Base-by-base conservation (phyloP, 495 filamentous ascomycete genomes). In the Clavariopsis aquatica region DNA sequence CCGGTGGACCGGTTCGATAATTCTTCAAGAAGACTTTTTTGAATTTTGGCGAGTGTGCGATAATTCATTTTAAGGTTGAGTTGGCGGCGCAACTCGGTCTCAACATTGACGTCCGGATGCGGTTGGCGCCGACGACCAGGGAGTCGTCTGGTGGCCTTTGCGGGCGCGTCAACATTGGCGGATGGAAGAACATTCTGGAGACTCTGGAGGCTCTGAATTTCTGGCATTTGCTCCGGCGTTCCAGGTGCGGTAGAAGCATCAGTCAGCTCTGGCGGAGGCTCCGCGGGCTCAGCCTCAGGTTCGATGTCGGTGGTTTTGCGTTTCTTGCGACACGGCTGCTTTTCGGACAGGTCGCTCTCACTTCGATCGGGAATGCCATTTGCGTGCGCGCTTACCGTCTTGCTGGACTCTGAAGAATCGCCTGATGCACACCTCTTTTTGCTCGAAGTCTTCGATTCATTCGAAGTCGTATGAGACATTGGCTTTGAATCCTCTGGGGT, bases 31-130 rank as follows among this genome's bases (percentile, higher is more conserved):
- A 77, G 46, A 1, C 63, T 57, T 53, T 78, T 78, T 51, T 73
- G 49, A 17, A 62, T 51, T 49, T 76, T 76, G 41, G 70, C 73
- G 7, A 77, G 55, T 20, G 36, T 55, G 12, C 75, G 70, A 63
- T 73, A 78, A 28, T 52, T 58, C 52, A 68, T 76, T 60, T 74
- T 76, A 17, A 76, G 59, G 28, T 73, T 56, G 6, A 76, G 68
- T 54, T 78, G 75, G 1, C 76, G 71, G 34, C 73, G 69, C 52
- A 78, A 64, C 34, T 75, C 69, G 17, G 71, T 59, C 65, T 78
- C 76, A 23, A 78, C 66, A 22, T 60, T 69, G 45, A 61, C 38
- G 53, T 72, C 63, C 26, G 71, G 47, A 72, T 78, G 71, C 29
- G 65, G 69, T 29, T 71, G 73, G 61, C 76, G 60, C 45, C 75